Evolutionary conservation across 1,284 basidiomycete species (phyloP).

Genomic region (Somion occarium): DNA sequence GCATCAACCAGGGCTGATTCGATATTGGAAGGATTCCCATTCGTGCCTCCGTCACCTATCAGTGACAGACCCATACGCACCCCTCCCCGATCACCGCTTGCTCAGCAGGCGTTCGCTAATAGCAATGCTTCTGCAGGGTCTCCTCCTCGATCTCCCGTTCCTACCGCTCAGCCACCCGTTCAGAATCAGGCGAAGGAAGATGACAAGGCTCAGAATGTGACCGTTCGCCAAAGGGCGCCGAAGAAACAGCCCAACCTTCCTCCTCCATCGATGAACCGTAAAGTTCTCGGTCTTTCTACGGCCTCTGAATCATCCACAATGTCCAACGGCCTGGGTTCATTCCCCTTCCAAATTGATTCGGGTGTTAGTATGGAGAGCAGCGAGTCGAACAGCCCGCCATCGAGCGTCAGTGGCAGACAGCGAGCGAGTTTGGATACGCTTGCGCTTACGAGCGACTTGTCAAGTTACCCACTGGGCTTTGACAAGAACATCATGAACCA

Average conservation of each 20-base stretch:
- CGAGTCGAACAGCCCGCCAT: slow-evolving; percentile 17
- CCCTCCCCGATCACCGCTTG: slow-evolving; percentile 66
- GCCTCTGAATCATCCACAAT: slow-evolving; percentile 68
- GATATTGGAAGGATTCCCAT: slow-evolving; percentile 78
- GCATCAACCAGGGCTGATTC: slow-evolving; percentile 72
- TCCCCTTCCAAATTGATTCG: slow-evolving; percentile 79
- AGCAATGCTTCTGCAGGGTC: slow-evolving; percentile 4
- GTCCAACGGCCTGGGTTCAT: slow-evolving; percentile 70
- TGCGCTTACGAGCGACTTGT: slow-evolving; percentile 72
- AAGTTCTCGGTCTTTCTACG: slow-evolving; percentile 60
- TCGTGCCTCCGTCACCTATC: slow-evolving; percentile 80
- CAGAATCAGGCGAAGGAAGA: slow-evolving; percentile 24
- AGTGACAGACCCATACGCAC: slow-evolving; percentile 70
- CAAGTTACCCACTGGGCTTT: slow-evolving; percentile 73
- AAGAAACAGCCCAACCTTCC: not conserved
- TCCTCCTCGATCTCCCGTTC: slow-evolving; percentile 10
- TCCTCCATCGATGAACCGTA: slow-evolving; percentile 32
- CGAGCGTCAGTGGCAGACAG: slow-evolving; percentile 35
- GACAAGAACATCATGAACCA: slow-evolving; percentile 25
- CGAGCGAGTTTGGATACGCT: slow-evolving; percentile 79
- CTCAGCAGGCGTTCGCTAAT: slow-evolving; percentile 45
- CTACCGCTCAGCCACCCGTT: not conserved
- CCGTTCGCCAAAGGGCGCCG: slow-evolving; percentile 27
- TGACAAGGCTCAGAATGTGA: slow-evolving; percentile 11
- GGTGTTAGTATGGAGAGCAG: slow-evolving; percentile 14